These are phyloP conservation scores for Flaveria sonorensis DNA, from an alignment of 129 eudicot species.

Conservation along the genomic window DNA sequence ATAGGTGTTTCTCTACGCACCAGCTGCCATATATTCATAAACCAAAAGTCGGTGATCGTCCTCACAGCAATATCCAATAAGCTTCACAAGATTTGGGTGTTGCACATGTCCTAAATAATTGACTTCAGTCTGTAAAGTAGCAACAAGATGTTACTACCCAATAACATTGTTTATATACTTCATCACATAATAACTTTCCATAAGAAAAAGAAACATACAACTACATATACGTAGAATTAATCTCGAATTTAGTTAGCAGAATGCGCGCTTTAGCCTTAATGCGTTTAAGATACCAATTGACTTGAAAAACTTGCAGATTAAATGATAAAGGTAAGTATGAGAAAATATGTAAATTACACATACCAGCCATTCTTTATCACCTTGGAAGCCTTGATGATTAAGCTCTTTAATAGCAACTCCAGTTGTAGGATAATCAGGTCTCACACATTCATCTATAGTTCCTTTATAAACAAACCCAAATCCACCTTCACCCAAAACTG, in stretches of 20 bases:
- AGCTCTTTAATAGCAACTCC: constrained; percentile 92
- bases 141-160: background rate
- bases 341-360: background rate
- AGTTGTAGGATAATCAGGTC: constrained; percentile 63
- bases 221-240: too few species aligned
- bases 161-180: background rate
- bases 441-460: constrained; percentile 74
- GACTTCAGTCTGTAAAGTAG: constrained; percentile 77
- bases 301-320: too few species aligned
- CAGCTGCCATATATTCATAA: constrained; percentile 93
- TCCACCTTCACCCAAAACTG: constrained; percentile 94
- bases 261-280: background rate
- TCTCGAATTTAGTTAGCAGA: background rate
- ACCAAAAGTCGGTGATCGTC: constrained; percentile 87
- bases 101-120: constrained; percentile 83
- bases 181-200: background rate
- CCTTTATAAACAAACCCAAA: constrained; percentile 96
- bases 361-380: constrained; percentile 99
- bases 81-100: constrained; percentile 90
- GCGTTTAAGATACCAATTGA: background rate
- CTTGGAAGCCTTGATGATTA: constrained; percentile 87
- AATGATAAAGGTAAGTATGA: background rate
- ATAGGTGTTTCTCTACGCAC: constrained; percentile 83
- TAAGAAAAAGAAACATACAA: background rate
- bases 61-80: constrained; percentile 96